Evolutionary conservation across 164 flowering plant species (phyloP), one percentile per base, ranked within the genome.

Genomic region (Taxillus chinensis): DNA sequence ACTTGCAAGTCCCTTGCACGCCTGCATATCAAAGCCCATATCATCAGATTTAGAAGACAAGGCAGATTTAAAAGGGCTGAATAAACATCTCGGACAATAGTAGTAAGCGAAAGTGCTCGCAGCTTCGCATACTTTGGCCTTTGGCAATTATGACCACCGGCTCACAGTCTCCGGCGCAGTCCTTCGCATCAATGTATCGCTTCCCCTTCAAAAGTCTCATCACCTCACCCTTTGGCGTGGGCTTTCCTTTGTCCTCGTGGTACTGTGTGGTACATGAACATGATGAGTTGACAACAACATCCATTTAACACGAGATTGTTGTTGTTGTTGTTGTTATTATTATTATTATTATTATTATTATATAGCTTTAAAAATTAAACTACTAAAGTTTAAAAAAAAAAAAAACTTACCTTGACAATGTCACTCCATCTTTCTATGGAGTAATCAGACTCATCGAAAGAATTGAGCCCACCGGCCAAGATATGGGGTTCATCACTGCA

Each of bases 1-100:
- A 93, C 72, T 89, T 93, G 80, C 99, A 90, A 2, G 99, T 93
- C 50, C 99, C 99, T 59, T 93, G 99, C 61, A 93, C 99, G 77
- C 83, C 99, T 93, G 76, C 67, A 70, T 42, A 38, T 4, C 11
- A 40, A 9, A 60, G 62, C 5, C 5, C 14, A 16, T 10, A 4
- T 3, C 12, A 15, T 45, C 51, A 7, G 1, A 40, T 41, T 16
- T 3, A 60, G 7, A 5, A 5, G 27, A 7, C 9, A 41, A 42
- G 27, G 27, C 46, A 43, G 46, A 43, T 6, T 6, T 43, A 0
- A 43, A 43, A 43, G 10, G 2, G 46, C 7, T 43, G 46, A 43
- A 43, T 6, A 13, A 14, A 1, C 10, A 43, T 6, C 8, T 43
- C 51, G 3, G 51, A 5, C 9, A 48, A 48, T 11, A 8, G 46